Evolutionary conservation across 1,284 basidiomycete genomes (phyloP), one percentile per base, ranked within the genome.

Genomic region (Trichosporon ovoides): DNA sequence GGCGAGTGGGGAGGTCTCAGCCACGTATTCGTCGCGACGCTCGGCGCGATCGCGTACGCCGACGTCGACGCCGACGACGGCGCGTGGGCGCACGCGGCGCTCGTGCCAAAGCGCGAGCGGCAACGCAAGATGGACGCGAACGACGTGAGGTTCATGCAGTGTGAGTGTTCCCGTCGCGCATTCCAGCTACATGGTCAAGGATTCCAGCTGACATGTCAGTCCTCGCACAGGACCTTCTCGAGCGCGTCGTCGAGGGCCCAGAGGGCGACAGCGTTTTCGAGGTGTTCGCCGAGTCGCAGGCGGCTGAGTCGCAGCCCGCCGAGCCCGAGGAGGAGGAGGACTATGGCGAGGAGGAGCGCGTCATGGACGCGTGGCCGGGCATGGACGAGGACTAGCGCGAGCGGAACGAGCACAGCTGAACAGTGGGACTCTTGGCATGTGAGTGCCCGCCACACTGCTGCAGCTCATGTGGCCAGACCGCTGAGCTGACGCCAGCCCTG

Each of bases 1-100:
- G 59, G 60, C n/a, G 72, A 74, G 48, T 88, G 87, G 72, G 85
- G 83, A 63, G 85, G 85, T 19, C 72, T 88, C n/a, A 80, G 80
- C n/a, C 85, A 91, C 67, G 80, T 85, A 66, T 90, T 90, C 67
- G 83, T 86, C 35, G 83, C 89, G 10, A 83, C 85, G 4, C 82
- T 93, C 55, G 87, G 89, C 28, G 79, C 86, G 57, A 79, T 92
- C 56, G 84, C 85, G 55, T 91, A 85, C 64, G 85, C 85, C 3
- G 84, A 84, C 80, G 70, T 87, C 31, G 77, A 80, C 33, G 46
- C 48, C 12, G 62, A 59, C 22, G 38, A 55, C 38, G 35, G 57
- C n/a, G 43, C 56, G n/a, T 52, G 52, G 50, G 31, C 20, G 22
- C 31, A 51, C 7, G 34, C 38, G 4, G 34, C 46, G 18, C 57